Evolutionary conservation across 495 filamentous ascomycete species (phyloP), one percentile per base, ranked within the genome.

Genomic region (Xylaria bambusicola): DNA sequence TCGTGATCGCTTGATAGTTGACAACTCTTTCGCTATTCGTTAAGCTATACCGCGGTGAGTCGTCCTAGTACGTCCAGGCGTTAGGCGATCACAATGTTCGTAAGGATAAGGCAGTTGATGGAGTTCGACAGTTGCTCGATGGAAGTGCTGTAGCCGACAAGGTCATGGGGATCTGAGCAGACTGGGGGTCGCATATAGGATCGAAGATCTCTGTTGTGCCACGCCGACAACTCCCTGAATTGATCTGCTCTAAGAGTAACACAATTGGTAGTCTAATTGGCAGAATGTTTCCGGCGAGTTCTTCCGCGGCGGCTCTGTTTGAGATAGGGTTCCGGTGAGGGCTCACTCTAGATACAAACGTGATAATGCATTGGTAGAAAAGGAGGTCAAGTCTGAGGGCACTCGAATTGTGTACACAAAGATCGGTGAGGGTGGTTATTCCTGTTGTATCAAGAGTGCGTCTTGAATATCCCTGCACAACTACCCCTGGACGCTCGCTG

Each of bases 371-470:
- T 62, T 66, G 62, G 58, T 62, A n/a, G 56, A 17, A 60, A 60
- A 64, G 51, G 63, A 68, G 62, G 63, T 44, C 40, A 47, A 33
- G 58, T 71, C 55, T 57, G 61, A 62, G 38, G 53, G 63, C 49
- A 61, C 63, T 66, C 63, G 59, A 50, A 20, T 58, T 58, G 60
- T 62, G 61, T 61, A n/a, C n/a, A n/a, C n/a, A 64, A 65, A 66
- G 66, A 64, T 66, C 68, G 63, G 63, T 71, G 56, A 68, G 60
- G 45, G 62, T 58, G 59, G 60, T 47, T 66, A 65, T 69, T 61
- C 41, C 6, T 38, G 31, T 66, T 66, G 60, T 71, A 74, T 76
- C 75, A 74, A 75, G 71, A 72, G 68, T 75, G 71, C 46, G 76
- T 80, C 74, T 80, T 73, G 70, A 74, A 67, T n/a, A 62, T 56